phyloP scores from a whole-genome alignment of 139 green algal genomes.

The Trebouxia sp. region DNA sequence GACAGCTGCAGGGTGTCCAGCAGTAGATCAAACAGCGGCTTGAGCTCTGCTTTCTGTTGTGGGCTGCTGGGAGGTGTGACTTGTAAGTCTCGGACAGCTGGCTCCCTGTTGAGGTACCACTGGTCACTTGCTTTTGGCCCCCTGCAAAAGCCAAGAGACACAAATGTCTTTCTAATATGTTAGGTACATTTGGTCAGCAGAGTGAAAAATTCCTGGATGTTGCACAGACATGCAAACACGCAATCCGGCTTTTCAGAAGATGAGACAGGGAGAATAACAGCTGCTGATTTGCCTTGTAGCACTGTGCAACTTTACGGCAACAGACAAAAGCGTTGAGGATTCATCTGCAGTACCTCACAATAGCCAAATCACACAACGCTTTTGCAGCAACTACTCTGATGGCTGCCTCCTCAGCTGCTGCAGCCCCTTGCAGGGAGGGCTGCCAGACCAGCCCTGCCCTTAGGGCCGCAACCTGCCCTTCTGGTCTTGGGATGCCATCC shows the following conservation, averaged over 20 bases:
- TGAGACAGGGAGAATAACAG: too few relatives aligned
- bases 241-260: too few relatives aligned
- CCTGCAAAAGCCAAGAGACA: too few relatives aligned
- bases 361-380: conserved; percentile 43
- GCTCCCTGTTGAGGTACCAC: conserved; percentile 7
- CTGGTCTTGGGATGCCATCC: conserved; percentile 1
- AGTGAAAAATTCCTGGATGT: too few relatives aligned
- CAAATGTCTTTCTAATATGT: too few relatives aligned
- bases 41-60: conserved; percentile 6
- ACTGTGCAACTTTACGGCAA: too few relatives aligned
- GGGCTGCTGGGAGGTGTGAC: background rate
- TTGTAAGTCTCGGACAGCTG: background rate
- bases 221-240: too few relatives aligned
- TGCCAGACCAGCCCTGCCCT: conserved; percentile 9
- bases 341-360: conserved; percentile 24
- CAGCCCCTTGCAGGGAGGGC: background rate
- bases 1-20: conserved; percentile 34
- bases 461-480: background rate
- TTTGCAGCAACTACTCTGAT: conserved; percentile 14
- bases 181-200: too few relatives aligned
- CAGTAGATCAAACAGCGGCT: conserved; percentile 47
- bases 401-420: conserved; percentile 9
- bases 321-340: background rate
- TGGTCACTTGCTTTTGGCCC: conserved; percentile 32
- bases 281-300: too few relatives aligned